These are phyloP conservation scores for Termitomyces sp. DNA, from an alignment of 768 basidiomycete species.

Conservation along the genomic window DNA sequence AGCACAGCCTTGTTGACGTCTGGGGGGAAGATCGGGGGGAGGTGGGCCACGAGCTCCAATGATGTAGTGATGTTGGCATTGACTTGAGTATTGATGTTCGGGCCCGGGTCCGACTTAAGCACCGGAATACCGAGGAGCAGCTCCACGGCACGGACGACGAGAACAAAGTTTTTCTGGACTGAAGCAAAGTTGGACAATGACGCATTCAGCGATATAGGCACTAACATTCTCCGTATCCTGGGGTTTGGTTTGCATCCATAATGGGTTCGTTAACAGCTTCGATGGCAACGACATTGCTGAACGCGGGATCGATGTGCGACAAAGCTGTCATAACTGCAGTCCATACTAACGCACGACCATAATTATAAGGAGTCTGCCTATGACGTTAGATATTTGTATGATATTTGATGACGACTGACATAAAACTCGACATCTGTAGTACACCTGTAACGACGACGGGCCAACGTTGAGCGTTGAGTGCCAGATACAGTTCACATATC, in stretches of 20 bases:
- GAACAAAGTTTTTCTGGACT: conserved; percentile 73
- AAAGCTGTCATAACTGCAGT: conserved; percentile 75
- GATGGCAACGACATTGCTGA: conserved; percentile 62
- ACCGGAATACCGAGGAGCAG: conserved; percentile 50
- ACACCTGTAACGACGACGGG: conserved; percentile 39
- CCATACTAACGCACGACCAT: conserved; percentile 78
- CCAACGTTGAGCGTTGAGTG: background rate
- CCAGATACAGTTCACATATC: background rate
- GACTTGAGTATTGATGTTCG: background rate
- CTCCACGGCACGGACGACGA: conserved; percentile 64
- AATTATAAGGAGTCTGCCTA: conserved; percentile 62
- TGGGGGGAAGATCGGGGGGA: conserved; percentile 19
- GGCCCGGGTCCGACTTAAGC: conserved; percentile 10
- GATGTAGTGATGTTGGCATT: conserved; percentile 23
- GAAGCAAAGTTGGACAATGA: background rate
- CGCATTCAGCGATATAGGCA: background rate
- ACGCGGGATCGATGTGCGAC: conserved; percentile 65
- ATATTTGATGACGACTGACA: conserved; percentile 28
- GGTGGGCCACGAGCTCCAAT: conserved; percentile 12
- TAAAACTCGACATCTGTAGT: conserved; percentile 71
- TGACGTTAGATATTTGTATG: background rate
- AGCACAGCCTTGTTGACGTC: conserved; percentile 27
- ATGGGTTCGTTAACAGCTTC: conserved; percentile 79
- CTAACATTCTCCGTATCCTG: conserved; percentile 68
- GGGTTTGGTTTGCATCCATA: conserved; percentile 65